Evolutionary conservation across 1,284 basidiomycete genomes (phyloP).

Genomic region (Ustilago tritici): DNA sequence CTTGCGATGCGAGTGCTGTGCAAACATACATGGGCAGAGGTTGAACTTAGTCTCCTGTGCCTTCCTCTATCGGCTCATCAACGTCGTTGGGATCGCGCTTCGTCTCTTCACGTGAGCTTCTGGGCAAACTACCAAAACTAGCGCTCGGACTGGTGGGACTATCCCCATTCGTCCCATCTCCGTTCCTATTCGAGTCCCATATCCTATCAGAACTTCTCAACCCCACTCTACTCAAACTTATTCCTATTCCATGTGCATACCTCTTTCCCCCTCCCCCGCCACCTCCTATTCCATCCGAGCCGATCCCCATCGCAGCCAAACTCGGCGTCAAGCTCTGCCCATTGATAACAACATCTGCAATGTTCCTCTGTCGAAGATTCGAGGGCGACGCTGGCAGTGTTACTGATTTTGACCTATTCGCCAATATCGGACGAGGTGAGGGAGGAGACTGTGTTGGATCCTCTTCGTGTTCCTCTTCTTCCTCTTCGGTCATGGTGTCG

Average conservation of each 20-base stretch:
- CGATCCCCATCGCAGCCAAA: conserved; percentile 28
- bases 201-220: conserved; percentile 43
- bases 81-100: background rate
- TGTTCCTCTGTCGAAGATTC: conserved; percentile 19
- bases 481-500: conserved; percentile 41
- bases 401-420: conserved; percentile 29
- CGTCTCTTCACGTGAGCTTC: conserved; percentile 8
- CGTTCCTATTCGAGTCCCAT: conserved; percentile 30
- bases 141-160: conserved; percentile 14
- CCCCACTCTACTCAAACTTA: conserved; percentile 46
- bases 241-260: conserved; percentile 40
- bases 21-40: background rate
- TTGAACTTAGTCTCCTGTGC: background rate
- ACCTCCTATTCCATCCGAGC: background rate
- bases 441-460: background rate
- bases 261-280: conserved; percentile 1
- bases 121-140: conserved; percentile 12
- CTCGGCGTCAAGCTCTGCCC: conserved; percentile 26
- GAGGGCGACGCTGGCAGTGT: conserved; percentile 11
- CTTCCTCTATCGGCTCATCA: background rate
- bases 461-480: conserved; percentile 18
- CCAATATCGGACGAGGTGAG: background rate
- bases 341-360: conserved; percentile 47
- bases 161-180: background rate
- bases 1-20: background rate